Base-by-base conservation (phyloP, 768 basidiomycete species). In the Favolaschia claudopus region DNA sequence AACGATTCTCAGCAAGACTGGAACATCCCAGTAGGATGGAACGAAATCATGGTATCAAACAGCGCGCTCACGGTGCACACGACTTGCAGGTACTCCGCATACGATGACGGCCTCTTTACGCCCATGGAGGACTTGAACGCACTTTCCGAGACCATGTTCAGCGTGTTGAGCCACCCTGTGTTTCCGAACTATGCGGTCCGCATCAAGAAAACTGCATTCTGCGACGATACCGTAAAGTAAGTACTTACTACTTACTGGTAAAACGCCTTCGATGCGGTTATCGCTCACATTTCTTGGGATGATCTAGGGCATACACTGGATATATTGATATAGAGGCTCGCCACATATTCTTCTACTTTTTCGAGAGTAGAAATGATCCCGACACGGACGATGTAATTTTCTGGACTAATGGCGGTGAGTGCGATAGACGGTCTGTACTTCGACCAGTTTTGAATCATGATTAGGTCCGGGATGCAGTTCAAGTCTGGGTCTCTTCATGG, bases 281-380 rank as follows among this genome's bases (percentile, higher is more conserved):
- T 17, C 17, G 34, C 36, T 53, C 27, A 59, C 8, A 9, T 13
- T 33, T 1, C 20, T 25, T n/a, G n/a, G n/a, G n/a, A n/a, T n/a
- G n/a, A n/a, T 33, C 27, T 29, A 87, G 85, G 19, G 73, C 80
- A 1, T 89, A 85, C 67, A 87, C 87, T 0, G 88, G 88, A 10
- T 89, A 89, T 63, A 86, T 89, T 51, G 88, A 89, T 58, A 78
- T 87, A 40, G 76, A 85, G 67, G 77, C 85, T 6, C 78, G 86
- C 5, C 88, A 88, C 66, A 62, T 89, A 17, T 89, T 88, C 68
- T 91, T 91, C 77, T 89, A 89, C 75, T 91, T 91, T 70, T 92
- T 92, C 69, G 89, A 92, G 69, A 88, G 85, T 54, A 75, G 91
- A 46, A 81, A 72, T 47, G 76, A 87, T 58, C 86, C 88, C 6